phyloP scores from a whole-genome alignment of 306 rosid species.

The Aeschynomene evenia region DNA sequence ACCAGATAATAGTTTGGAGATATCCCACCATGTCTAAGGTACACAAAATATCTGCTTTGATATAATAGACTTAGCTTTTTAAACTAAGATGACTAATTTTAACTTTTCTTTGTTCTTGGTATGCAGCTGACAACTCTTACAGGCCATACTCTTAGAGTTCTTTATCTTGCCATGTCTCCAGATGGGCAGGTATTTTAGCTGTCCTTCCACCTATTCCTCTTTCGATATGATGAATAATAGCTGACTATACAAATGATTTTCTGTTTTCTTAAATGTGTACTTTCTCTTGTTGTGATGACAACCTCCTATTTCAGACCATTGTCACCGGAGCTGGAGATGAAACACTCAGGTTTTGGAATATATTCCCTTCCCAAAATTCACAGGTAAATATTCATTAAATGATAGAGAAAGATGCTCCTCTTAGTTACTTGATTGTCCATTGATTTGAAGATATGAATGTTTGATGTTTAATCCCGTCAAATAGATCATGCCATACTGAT shows the following conservation, averaged over 20 bases:
- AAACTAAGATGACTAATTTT: background rate
- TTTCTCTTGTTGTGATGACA: slow-evolving; percentile 4
- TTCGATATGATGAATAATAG: background rate
- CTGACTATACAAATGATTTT: background rate
- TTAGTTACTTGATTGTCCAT: background rate
- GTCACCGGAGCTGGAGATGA: slow-evolving; percentile 98
- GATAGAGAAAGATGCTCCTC: background rate
- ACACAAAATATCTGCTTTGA: background rate
- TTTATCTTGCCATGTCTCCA: slow-evolving; percentile 87
- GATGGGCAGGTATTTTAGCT: slow-evolving; percentile 77
- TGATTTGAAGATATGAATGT: slow-evolving; percentile 1
- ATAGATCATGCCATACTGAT: background rate
- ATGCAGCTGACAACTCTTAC: slow-evolving; percentile 83
- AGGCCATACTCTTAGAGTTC: slow-evolving; percentile 81
- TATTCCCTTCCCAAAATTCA: slow-evolving; percentile 85
- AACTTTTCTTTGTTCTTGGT: slow-evolving; percentile 14
- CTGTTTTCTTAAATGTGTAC: background rate
- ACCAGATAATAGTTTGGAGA: slow-evolving; percentile 92
- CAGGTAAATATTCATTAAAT: slow-evolving; percentile 53
- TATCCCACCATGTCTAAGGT: slow-evolving; percentile 96
- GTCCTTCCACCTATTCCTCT: background rate
- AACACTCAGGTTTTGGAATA: slow-evolving; percentile 91
- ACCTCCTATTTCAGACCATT: slow-evolving; percentile 60
- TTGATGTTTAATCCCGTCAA: background rate
- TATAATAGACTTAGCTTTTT: background rate